Base-by-base conservation (phyloP, 176 grass and related monocot species). In the Musa schizocarpa region DNA sequence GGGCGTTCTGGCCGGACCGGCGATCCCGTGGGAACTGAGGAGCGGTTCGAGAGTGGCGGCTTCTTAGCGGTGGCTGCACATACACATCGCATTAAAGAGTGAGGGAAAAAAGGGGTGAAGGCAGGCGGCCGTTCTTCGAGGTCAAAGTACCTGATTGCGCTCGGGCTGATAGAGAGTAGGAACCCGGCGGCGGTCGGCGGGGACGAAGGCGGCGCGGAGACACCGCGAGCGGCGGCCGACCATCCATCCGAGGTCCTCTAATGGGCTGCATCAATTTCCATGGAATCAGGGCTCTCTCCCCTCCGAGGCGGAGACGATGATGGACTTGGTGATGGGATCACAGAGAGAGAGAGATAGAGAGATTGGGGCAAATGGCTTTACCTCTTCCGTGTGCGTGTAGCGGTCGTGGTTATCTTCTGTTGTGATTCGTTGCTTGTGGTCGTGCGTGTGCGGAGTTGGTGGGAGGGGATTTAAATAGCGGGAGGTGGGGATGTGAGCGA, bases 161-260 rank as follows among this genome's bases (percentile, higher is more conserved):
- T 65, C 81, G 54, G 64, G 78, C 58, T 51, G 82, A 78, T 52
- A 82, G 76, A 19, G 85, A 10, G 9, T 78, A 52, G 12, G 71
- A 65, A 1, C 68, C 68, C 8, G 76, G 82, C 26, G 54, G 82
- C 20, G 80, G 49, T 50, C 49, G 80, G 74, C 90, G 90, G 8
- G 90, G 90, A 22, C 90, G 90, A 52, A 98, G 94, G 63, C 90
- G 75, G 50, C 95, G 86, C 48, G 95, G 95, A 6, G 95, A 98
- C 11, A 98, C 54, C 17, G 43, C 86, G 8, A 91, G 80, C 22
- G 88, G 84, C 2, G 90, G 86, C 17, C 84, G 87, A 57, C 75
- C 73, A 63, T 93, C 84, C 95, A 91, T 93, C 62, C 9, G 20
- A 67, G 77, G 11, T 43, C 4, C 34, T 43, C 34, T 43, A 6